Conservation (phyloP, 495 filamentous ascomycete genomes). For the Aspergillus haitiensis region DNA sequence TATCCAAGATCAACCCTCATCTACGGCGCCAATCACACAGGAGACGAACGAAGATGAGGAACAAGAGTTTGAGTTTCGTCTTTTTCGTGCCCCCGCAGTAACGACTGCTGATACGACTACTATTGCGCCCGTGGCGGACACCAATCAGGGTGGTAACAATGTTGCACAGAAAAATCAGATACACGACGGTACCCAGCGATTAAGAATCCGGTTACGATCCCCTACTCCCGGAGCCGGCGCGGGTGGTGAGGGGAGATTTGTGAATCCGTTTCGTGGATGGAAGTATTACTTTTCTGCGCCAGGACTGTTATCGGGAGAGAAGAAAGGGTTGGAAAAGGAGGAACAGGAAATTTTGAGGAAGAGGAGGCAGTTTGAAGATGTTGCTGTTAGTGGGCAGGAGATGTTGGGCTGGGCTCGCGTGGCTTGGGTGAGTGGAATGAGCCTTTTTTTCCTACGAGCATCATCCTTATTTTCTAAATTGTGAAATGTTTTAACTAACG, state of each 20-base stretch:
- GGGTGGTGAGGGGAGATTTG: conserved; percentile 37
- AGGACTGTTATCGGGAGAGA: conserved; percentile 24
- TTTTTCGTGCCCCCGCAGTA: conserved; percentile 42
- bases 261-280: conserved; percentile 49
- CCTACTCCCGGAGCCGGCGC: conserved; percentile 35
- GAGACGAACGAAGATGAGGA: conserved; percentile 37
- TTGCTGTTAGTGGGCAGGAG: conserved; percentile 42
- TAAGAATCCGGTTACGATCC: conserved; percentile 45
- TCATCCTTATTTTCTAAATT: too few species aligned
- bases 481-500: not conserved
- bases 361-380: conserved; percentile 40
- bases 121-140: not conserved
- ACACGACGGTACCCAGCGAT: conserved; percentile 33
- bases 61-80: conserved; percentile 50
- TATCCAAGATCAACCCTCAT: not conserved
- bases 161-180: not conserved
- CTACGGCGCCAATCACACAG: too few species aligned
- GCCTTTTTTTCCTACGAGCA: not conserved
- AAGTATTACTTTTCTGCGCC: conserved; percentile 46
- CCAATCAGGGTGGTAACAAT: not conserved
- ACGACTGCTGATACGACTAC: not conserved
- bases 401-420: conserved; percentile 39
- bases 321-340: conserved; percentile 11
- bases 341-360: conserved; percentile 21
- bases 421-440: conserved; percentile 37